These are phyloP conservation scores for Malassezia sp. DNA, from an alignment of 1,284 basidiomycete genomes.

Conservation along the genomic window DNA sequence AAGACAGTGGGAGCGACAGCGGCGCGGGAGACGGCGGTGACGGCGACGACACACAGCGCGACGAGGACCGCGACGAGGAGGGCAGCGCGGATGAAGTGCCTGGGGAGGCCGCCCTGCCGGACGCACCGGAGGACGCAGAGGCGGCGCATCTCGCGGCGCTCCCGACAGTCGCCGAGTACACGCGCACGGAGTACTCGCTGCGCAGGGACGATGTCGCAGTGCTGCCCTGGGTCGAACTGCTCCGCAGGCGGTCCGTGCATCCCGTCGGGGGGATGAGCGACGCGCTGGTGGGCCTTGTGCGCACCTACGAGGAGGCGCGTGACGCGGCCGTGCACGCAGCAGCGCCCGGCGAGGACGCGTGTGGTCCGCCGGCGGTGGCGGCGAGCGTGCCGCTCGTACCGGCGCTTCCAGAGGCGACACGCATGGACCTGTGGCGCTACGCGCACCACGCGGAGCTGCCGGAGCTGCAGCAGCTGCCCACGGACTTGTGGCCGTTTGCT, in stretches of 20 bases:
- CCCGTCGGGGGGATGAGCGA: not conserved
- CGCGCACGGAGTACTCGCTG: conserved; percentile 16
- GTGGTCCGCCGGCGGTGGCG: not conserved
- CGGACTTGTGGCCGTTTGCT: conserved; percentile 11
- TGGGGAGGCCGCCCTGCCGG: not conserved
- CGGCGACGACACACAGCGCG: not conserved
- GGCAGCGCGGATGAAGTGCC: not conserved
- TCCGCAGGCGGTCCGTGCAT: not conserved
- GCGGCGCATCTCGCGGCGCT: not conserved
- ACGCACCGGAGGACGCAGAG: conserved; percentile 1
- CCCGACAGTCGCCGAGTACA: conserved; percentile 15
- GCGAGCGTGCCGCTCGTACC: conserved; percentile 6
- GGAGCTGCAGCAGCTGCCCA: conserved; percentile 5
- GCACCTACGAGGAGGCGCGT: not conserved
- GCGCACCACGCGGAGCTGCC: conserved; percentile 8
- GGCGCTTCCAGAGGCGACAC: conserved; percentile 4
- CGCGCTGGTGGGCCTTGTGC: not conserved
- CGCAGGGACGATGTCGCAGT: conserved; percentile 13
- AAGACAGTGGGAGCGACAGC: no score
- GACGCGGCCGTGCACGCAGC: no score
- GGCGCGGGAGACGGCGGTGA: not conserved
- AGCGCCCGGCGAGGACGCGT: not conserved
- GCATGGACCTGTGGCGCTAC: conserved; percentile 13
- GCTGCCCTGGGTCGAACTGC: conserved; percentile 1
- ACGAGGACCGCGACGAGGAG: conserved; percentile 1